Evolutionary conservation across 345 rosid species (phyloP).

Genomic region (Toxicodendron radicans): DNA sequence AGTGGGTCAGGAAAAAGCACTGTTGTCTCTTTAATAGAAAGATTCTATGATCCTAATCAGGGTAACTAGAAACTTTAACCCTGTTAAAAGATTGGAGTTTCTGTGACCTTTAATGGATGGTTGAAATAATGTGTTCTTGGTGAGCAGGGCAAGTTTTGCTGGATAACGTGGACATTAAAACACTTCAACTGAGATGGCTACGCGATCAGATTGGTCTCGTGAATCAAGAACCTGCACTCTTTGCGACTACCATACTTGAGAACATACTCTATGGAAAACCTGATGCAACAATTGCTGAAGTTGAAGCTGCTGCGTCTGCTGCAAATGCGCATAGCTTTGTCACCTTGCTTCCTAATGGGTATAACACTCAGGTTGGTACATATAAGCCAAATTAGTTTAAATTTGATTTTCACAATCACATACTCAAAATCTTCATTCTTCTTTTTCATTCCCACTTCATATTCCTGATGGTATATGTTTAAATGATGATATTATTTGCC

Average conservation of each 20-base stretch:
- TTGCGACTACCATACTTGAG: slow-evolving; percentile 91
- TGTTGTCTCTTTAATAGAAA: slow-evolving; percentile 90
- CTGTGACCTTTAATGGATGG: slow-evolving; percentile 13
- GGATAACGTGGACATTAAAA: slow-evolving; percentile 88
- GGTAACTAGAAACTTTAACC: slow-evolving; percentile 44
- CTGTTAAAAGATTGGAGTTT: slow-evolving; percentile 3
- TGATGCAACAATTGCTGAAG: slow-evolving; percentile 84
- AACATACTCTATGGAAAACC: slow-evolving; percentile 93
- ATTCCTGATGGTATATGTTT: neutral
- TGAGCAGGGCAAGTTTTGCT: slow-evolving; percentile 83
- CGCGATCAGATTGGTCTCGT: slow-evolving; percentile 95
- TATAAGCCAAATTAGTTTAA: neutral
- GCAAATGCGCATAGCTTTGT: slow-evolving; percentile 97
- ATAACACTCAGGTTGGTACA: slow-evolving; percentile 76
- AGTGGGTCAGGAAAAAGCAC: slow-evolving; percentile 99
- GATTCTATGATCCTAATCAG: slow-evolving; percentile 89
- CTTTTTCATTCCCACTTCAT: too few relatives aligned
- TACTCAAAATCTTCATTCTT: too few relatives aligned
- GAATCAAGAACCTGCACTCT: slow-evolving; percentile 98
- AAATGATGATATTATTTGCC: neutral
- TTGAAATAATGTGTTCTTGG: slow-evolving; percentile 20
- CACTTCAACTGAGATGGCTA: slow-evolving; percentile 81
- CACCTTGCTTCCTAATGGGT: slow-evolving; percentile 91
- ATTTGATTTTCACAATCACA: neutral
- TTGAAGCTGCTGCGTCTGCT: slow-evolving; percentile 89